Percentiles rank a stretch among this genome's conserved stretches.
phyloP scores from a whole-genome alignment of 2,329 filamentous ascomycete species.

The Cylindrodendrum hubeiense region DNA sequence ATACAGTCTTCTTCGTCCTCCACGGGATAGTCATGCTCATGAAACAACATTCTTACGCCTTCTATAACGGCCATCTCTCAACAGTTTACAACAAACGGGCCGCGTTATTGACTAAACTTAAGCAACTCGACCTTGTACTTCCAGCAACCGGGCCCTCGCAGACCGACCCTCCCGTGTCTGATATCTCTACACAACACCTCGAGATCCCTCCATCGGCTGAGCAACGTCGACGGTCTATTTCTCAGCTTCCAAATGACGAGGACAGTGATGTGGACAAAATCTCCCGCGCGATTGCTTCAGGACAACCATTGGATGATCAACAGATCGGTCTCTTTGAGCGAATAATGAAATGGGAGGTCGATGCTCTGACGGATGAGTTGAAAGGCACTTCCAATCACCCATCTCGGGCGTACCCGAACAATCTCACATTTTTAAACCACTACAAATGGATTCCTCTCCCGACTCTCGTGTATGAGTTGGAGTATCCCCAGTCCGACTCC shows the following conservation, averaged over 20 bases:
- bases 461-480: slow-evolving; percentile 83
- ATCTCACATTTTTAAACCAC: slow-evolving; percentile 74
- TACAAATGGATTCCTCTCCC: slow-evolving; percentile 81
- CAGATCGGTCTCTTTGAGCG: slow-evolving; percentile 74
- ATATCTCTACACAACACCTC: slow-evolving; percentile 61
- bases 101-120: slow-evolving; percentile 61
- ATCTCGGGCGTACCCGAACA: slow-evolving; percentile 73
- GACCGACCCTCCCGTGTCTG: slow-evolving; percentile 55
- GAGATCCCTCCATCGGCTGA: slow-evolving; percentile 55
- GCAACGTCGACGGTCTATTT: slow-evolving; percentile 57
- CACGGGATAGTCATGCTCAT: slow-evolving; percentile 83
- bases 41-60: slow-evolving; percentile 86
- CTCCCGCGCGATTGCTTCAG: slow-evolving; percentile 71
- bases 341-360: slow-evolving; percentile 77
- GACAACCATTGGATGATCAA: slow-evolving; percentile 68
- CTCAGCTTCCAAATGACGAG: slow-evolving; percentile 51
- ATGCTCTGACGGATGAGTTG: slow-evolving; percentile 73
- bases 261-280: slow-evolving; percentile 70
- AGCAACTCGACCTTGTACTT: slow-evolving; percentile 67
- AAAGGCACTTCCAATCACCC: slow-evolving; percentile 68
- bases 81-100: slow-evolving; percentile 66
- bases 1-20: slow-evolving; percentile 82
- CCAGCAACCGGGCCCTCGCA: slow-evolving; percentile 58
- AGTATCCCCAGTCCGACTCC: slow-evolving; percentile 76
- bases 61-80: slow-evolving; percentile 82